Base-by-base conservation (phyloP, 192 early-diverging fungal genomes). In the Phycomyces blakesleeanus region DNA sequence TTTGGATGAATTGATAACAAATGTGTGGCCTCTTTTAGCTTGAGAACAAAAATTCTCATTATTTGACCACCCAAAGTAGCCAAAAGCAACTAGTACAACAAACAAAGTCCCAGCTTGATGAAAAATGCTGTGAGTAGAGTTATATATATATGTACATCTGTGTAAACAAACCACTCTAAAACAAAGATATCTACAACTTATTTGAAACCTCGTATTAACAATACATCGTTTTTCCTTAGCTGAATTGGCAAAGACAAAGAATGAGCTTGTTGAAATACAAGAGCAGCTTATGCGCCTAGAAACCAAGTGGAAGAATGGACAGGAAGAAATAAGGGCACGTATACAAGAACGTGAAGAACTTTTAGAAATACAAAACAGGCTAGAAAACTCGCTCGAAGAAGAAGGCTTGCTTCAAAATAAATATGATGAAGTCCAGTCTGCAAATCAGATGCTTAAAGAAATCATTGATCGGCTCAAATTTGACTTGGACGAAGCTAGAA, bases 401-500 rank as follows among this genome's bases (percentile, higher is more conserved):
- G 70, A 69, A 11, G 63, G 66, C 44, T 22, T 29, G 15, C 29
- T 47, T 25, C 69, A 71, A 11, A 52, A 39, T 7, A 42, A 65
- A 37, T 40, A 73, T 29, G 71, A 72, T 42, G 51, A 65, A 39
- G 62, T 68, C 41, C 47, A 63, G 10, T 41, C 56, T 22, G 75
- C 69, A 39, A 76, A 76, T 38, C 41, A 41, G 7, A 39, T 34
- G 20, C 52, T 76, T 0, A 64, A 65, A 50, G 66, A 65, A 49
- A 68, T 68, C 4, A 73, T 76, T 47, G 71, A 76, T 61, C 61
- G 63, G 50, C 58, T 73, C 26, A 72, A 61, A 38, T 59, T 52
- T 59, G 75, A 76, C 24, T 50, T 76, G 40, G 71, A 76, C n/a
- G 75, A 76, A 29, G 64, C 64, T 12, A 51, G 70, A 50, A 71